Percentiles rank a stretch among this genome's conserved stretches.
Evolutionary conservation across 768 basidiomycete species (phyloP).

Genomic region (Boletus edulis): DNA sequence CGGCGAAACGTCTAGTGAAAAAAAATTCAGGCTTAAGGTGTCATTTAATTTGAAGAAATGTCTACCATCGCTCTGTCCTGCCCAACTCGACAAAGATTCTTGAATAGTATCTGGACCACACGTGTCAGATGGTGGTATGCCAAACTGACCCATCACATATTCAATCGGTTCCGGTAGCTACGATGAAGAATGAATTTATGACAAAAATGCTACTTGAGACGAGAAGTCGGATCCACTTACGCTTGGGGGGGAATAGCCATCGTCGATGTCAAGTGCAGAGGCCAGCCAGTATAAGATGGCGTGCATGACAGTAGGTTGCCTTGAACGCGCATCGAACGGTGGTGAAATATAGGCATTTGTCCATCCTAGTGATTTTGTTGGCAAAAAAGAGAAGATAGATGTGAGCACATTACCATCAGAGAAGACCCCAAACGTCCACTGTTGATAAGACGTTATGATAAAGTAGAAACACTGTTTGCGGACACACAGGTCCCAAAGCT

Average conservation of each 20-base stretch:
- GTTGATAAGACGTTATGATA: constrained; percentile 55
- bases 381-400: background rate
- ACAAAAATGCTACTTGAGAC: background rate
- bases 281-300: constrained; percentile 55
- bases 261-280: constrained; percentile 41
- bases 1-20: constrained; percentile 18
- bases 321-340: constrained; percentile 39
- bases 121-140: constrained; percentile 21
- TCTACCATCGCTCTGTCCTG: constrained; percentile 28
- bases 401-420: constrained; percentile 42
- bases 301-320: constrained; percentile 51
- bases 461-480: constrained; percentile 50
- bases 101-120: constrained; percentile 14
- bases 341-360: constrained; percentile 50
- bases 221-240: constrained; percentile 11
- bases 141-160: constrained; percentile 30
- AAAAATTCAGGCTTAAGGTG: background rate
- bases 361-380: constrained; percentile 40
- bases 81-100: constrained; percentile 33
- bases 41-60: background rate
- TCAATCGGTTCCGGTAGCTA: constrained; percentile 32
- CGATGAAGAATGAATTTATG: background rate
- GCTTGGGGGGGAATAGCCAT: constrained; percentile 26
- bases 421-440: constrained; percentile 63
- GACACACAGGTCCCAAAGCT: constrained; percentile 55